Base-by-base conservation (phyloP, 2,329 filamentous ascomycete species). In the Canariomyces notabilis region DNA sequence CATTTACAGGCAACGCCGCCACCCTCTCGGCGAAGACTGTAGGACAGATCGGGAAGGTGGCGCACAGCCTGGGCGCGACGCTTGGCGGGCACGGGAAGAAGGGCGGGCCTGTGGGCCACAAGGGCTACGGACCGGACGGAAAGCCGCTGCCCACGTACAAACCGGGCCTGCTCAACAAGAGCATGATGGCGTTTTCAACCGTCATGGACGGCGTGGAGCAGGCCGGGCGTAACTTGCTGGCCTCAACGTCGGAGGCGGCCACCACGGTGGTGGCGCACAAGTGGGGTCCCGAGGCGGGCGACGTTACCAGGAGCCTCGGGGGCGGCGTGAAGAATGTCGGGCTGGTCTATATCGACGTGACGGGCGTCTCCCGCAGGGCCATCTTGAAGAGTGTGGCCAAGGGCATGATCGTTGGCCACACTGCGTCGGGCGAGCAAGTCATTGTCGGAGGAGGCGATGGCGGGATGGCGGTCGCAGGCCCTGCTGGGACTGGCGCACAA, bases 291-390 rank as follows among this genome's bases (percentile, higher is more conserved):
- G 89, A 98, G 66, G 93, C 93, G 0, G 88, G 89, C 14, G 76
- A 83, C 29, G 74, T 97, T 14, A 84, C 89, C 2, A 75, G 76
- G 34, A 76, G 87, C 43, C 67, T 98, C 16, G 87, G 89, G 1
- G 84, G 88, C 5, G 91, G 90, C 19, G 83, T 96, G 59, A 95
- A 93, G 75, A 98, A 97, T 56, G 93, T 97, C 6, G 93, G 90
- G 5, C 75, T 98, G 21, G 93, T 98, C 23, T 98, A 98, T 63
- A 95, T 98, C 50, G 93, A 98, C 59, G 91, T 94, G 1, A 85
- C 90, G 0, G 93, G 93, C 29, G 93, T 98, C 1, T 95, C 87
- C 45, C 77, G 93, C 34, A 81, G 83, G 51, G 93, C 93, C 0
- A 81, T 98, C 35, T 79, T 98, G 62, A 98, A 96, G 73, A 88